Conservation (phyloP, 2,329 filamentous ascomycete species). For the Pseudogymnoascus sp. region DNA sequence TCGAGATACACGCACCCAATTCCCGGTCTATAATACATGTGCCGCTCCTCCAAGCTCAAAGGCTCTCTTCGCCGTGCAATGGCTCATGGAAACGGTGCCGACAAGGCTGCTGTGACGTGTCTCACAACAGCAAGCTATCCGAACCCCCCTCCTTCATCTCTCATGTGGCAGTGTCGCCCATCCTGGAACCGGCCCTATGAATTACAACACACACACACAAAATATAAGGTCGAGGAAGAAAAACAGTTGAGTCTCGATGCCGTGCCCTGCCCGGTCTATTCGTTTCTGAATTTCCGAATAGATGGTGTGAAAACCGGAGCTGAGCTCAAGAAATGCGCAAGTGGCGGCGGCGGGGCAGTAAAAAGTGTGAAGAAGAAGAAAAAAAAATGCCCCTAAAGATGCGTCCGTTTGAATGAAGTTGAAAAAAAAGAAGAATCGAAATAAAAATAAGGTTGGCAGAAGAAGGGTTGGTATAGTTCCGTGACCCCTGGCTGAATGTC, state of each 20-base stretch:
- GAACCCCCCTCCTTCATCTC: background rate
- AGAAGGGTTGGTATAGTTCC: background rate
- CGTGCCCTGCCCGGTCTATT: background rate
- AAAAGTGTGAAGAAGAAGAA: background rate
- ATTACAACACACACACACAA: slow-evolving; percentile 1
- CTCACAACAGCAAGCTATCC: background rate
- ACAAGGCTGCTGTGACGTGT: background rate
- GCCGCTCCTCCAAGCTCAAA: background rate
- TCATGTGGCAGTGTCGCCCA: background rate
- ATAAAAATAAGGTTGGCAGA: slow-evolving; percentile 1
- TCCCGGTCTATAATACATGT: background rate
- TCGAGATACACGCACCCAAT: background rate
- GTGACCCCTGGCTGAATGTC: background rate
- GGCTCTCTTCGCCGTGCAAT: background rate
- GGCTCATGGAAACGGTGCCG: background rate
- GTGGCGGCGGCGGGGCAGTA: background rate
- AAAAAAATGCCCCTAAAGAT: background rate
- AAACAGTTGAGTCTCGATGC: background rate
- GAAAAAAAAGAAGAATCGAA: background rate
- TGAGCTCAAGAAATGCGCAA: background rate
- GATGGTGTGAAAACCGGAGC: background rate
- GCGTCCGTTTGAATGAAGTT: background rate
- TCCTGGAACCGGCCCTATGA: slow-evolving; percentile 1
- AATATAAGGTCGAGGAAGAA: background rate
- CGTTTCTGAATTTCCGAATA: slow-evolving; percentile 2